Percentiles rank a stretch among this genome's conserved stretches.
Conservation (phyloP, 2,329 filamentous ascomycete species). For the Aciculosporium take region DNA sequence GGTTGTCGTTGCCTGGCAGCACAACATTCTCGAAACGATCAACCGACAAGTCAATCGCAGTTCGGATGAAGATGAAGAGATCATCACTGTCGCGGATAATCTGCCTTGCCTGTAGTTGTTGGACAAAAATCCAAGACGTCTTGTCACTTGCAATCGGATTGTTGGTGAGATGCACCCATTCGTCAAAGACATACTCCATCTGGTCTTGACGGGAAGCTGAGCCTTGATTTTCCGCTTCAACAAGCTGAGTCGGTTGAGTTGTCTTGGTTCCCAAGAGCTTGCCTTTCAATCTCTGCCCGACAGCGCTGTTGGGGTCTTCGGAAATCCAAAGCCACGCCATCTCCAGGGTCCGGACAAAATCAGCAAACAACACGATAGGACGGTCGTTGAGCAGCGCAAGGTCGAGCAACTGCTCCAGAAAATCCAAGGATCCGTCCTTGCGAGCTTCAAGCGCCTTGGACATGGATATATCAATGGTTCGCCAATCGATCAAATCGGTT, state of each 20-base stretch:
- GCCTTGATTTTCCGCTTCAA: conserved; percentile 33
- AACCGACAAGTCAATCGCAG: conserved; percentile 67
- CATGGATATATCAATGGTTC: conserved; percentile 54
- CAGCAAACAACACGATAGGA: conserved; percentile 65
- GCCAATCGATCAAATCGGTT: conserved; percentile 48
- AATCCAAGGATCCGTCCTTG: conserved; percentile 59
- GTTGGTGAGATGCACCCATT: conserved; percentile 77
- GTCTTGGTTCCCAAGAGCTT: conserved; percentile 34
- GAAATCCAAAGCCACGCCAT: conserved; percentile 68
- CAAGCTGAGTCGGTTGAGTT: conserved; percentile 26
- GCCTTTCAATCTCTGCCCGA: conserved; percentile 57
- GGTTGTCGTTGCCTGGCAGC: conserved; percentile 44
- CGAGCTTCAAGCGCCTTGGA: conserved; percentile 58
- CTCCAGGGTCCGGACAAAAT: conserved; percentile 73
- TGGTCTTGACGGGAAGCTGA: conserved; percentile 54
- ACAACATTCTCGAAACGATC: conserved; percentile 61
- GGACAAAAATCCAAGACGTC: conserved; percentile 60
- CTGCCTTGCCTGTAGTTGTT: conserved; percentile 63
- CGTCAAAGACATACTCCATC: conserved; percentile 87
- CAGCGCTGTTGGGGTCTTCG: conserved; percentile 51
- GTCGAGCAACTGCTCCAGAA: conserved; percentile 68
- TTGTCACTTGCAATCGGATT: conserved; percentile 64
- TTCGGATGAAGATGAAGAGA: conserved; percentile 63
- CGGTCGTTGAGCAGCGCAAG: conserved; percentile 64
- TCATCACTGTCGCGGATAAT: conserved; percentile 64